Evolutionary conservation across 2,329 filamentous ascomycete species (phyloP), one percentile per base, ranked within the genome.

Genomic region (Colletotrichum sp.): DNA sequence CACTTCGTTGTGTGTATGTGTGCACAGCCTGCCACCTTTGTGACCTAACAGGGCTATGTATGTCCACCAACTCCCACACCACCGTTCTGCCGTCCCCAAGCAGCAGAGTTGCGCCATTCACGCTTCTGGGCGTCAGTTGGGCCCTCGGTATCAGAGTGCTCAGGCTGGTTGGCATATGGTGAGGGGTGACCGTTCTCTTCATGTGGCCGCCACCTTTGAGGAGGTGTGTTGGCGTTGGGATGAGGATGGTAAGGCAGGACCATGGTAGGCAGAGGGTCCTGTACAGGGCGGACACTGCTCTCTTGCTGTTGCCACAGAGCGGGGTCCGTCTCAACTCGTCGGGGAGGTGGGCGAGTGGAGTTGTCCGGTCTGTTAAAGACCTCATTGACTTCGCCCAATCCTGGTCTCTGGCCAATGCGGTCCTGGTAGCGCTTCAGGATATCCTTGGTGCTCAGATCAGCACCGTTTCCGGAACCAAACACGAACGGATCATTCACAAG

Each of bases 381-480:
- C 82, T 92, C 89, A 83, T 89, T 86, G 81, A 89, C 86, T 85
- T 92, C 91, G 85, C 88, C 86, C 86, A 44, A 44, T n/a, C 91
- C 87, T 88, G 94, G 86, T 86, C 92, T 86, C 59, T 89, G 87
- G 8, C 89, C 88, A 71, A 87, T 86, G 77, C 97, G 93, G 81
- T 98, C 95, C 66, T 96, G 96, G 85, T 98, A 98, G 72, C 95
- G 93, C 84, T 96, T 98, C 68, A 99, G 90, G 71, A 99, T 99
- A 81, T 99, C 97, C 85, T 99, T 99, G 8, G 96, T 98, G 2
- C 96, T 98, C 77, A 98, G 93, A 76, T 99, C 96, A 62, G 94
- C 93, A 78, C 91, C 93, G 81, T 92, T 94, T 52, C 44, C 44
- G 83, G 93, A 95, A 85, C 93, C 95, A 85, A 98, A 96, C 68